Evolutionary conservation across 192 early-diverging fungal genomes (phyloP).

Genomic region (Allomyces macrogynus): DNA sequence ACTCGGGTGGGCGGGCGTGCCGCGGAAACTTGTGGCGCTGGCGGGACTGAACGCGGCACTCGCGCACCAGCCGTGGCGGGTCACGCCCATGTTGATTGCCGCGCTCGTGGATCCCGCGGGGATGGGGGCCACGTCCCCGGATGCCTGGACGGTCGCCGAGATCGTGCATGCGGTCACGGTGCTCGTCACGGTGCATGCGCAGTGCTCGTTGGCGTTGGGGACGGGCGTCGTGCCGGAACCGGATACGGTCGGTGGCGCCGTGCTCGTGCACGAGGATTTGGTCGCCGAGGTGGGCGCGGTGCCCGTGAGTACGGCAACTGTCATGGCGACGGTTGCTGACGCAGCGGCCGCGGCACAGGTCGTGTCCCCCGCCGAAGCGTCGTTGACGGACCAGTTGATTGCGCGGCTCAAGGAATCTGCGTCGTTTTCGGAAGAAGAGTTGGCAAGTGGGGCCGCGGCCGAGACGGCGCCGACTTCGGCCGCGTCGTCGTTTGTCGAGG

Average conservation of each 20-base stretch:
- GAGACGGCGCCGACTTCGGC: too few relatives aligned
- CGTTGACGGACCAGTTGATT: background rate
- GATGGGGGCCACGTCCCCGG: conserved; percentile 13
- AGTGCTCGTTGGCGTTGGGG: conserved; percentile 26
- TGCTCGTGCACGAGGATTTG: background rate
- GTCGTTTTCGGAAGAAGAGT: too few relatives aligned
- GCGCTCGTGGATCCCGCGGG: conserved; percentile 14
- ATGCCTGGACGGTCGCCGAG: conserved; percentile 29
- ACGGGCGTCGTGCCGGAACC: conserved; percentile 34
- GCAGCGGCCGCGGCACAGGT: background rate
- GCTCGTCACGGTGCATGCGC: conserved; percentile 22
- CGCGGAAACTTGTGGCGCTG: conserved; percentile 26
- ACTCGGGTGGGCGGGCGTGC: conserved; percentile 15
- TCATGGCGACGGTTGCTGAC: too few relatives aligned
- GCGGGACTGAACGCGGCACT: conserved; percentile 18
- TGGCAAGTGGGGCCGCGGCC: too few relatives aligned
- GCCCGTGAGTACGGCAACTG: too few relatives aligned
- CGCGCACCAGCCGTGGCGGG: conserved; percentile 32
- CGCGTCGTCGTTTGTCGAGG: too few relatives aligned
- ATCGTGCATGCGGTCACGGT: conserved; percentile 29
- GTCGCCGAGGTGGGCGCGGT: too few relatives aligned
- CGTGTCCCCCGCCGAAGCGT: background rate
- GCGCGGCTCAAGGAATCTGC: background rate
- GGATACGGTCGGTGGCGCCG: conserved; percentile 24
- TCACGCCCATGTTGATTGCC: conserved; percentile 15